Evolutionary conservation across 345 rosid genomes (phyloP), one percentile per base, ranked within the genome.

Genomic region (Acer campestre): DNA sequence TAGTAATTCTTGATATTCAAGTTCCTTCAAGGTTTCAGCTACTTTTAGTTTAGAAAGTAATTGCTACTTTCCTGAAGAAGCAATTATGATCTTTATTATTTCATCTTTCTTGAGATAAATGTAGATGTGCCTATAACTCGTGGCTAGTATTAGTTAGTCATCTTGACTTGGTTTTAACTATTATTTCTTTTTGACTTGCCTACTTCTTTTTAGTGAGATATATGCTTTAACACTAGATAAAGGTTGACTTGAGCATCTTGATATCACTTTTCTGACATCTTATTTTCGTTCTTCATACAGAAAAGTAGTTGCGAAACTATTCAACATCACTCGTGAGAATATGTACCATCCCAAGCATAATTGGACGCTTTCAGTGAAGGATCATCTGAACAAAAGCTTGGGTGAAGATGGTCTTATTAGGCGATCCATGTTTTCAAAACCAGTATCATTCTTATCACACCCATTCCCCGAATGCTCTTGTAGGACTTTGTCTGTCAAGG

Each of bases 391-490:
- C 78, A 86, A 84, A 82, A 97, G 99, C 86, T 83, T 94, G 80
- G 84, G 82, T 74, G 93, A 88, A 76, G 90, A 86, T 72, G 98
- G 99, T 62, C 85, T 97, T 49, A 79, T 86, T 58, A 86, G 93
- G 81, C 92, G 93, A 85, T 87, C 95, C 44, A 85, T 74, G 74
- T 62, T 77, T 44, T 89, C 97, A 29, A 94, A 94, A 86, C 92
- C 97, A 2, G 73, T 78, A 49, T 87, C 84, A 48, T 97, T 94
- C 78, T 85, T 97, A 18, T 93, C 97, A 0, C 97, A 97, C 82
- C 99, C 98, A 0, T 90, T 94, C 59, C 98, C 99, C 10, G 98
- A 97, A 86, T 97, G 99, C 86, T 91, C 96, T 51, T 97, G 98
- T 83, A 88, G 91, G 86, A 93, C 88, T 71, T 85, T 89, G 2